Evolutionary conservation across 257 asterid genomes (phyloP).

Genomic region (Ophiorrhiza pumila): DNA sequence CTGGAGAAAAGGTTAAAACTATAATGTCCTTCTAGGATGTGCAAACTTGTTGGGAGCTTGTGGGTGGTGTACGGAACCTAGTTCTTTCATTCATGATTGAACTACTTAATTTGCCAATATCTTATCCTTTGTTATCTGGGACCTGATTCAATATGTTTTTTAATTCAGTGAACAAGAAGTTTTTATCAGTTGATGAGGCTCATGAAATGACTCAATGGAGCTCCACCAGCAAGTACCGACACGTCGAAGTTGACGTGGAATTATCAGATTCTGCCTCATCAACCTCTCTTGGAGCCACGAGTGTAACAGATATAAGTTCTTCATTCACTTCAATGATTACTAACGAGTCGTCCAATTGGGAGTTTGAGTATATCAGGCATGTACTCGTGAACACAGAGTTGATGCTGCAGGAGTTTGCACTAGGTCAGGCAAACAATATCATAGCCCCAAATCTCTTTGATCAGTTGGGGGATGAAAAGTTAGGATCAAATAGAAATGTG

Average conservation of each 20-base stretch:
- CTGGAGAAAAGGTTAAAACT: background rate
- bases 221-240: constrained; percentile 35
- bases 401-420: constrained; percentile 53
- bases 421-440: constrained; percentile 54
- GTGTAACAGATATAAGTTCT: constrained; percentile 39
- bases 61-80: background rate
- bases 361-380: constrained; percentile 47
- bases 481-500: constrained; percentile 29
- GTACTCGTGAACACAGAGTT: constrained; percentile 45
- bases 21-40: background rate
- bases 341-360: constrained; percentile 58
- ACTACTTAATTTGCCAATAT: background rate
- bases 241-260: constrained; percentile 50
- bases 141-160: constrained; percentile 16
- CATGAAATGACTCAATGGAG: constrained; percentile 46
- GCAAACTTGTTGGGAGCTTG: background rate
- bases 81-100: background rate
- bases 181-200: constrained; percentile 43
- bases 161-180: constrained; percentile 42
- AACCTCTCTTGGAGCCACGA: constrained; percentile 36
- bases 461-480: constrained; percentile 53
- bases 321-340: constrained; percentile 28
- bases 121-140: background rate
- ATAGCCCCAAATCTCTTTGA: constrained; percentile 52
- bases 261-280: constrained; percentile 82